Evolutionary conservation across 768 basidiomycete species (phyloP).

Genomic region (Amanita muscaria): DNA sequence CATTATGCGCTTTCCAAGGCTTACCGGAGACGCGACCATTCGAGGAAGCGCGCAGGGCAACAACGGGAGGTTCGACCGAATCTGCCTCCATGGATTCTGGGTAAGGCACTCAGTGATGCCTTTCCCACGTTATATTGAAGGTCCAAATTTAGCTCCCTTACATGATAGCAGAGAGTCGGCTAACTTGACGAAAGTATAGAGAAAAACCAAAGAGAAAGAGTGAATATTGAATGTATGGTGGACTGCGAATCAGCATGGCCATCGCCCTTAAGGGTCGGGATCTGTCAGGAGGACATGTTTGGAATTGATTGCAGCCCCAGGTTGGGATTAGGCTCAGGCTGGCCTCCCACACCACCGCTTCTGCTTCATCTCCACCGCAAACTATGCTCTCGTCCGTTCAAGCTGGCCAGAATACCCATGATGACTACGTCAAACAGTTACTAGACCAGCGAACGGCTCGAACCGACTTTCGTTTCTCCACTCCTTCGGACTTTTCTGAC

Average conservation of each 20-base stretch:
- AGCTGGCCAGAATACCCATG: constrained; percentile 29
- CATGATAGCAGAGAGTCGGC: background rate
- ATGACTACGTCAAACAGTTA: constrained; percentile 40
- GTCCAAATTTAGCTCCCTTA: no score
- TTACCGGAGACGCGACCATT: constrained; percentile 65
- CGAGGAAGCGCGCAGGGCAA: constrained; percentile 46
- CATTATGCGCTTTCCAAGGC: constrained; percentile 49
- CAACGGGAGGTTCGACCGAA: background rate
- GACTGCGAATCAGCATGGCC: no score
- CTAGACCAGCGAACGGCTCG: constrained; percentile 47
- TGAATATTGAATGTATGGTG: background rate
- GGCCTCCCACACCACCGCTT: no score
- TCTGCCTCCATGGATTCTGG: no score
- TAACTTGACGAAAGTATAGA: background rate
- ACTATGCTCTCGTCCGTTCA: constrained; percentile 34
- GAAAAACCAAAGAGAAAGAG: no score
- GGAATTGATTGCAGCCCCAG: background rate
- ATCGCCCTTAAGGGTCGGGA: no score
- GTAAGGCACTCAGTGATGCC: background rate
- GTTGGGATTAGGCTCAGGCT: no score
- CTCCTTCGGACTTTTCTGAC: constrained; percentile 52
- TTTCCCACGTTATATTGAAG: no score
- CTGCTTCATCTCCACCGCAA: constrained; percentile 11
- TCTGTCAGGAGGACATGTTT: no score
- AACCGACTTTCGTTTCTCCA: constrained; percentile 43